Percentiles rank a stretch among this genome's conserved stretches.
Evolutionary conservation across 495 filamentous ascomycete genomes (phyloP).

Genomic region (Podospora didyma): DNA sequence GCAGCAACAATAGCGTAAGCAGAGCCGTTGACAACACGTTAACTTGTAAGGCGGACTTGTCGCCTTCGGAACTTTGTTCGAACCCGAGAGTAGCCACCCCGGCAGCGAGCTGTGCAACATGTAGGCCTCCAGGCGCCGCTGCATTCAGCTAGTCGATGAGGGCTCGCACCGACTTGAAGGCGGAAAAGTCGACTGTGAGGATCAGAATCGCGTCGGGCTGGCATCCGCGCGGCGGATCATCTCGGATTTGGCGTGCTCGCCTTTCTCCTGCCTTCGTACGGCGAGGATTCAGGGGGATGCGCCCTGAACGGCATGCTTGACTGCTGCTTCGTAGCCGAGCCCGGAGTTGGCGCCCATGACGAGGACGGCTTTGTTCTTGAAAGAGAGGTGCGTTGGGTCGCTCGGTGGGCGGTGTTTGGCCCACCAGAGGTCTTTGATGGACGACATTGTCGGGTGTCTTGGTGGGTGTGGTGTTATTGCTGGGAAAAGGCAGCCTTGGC

Average conservation of each 20-base stretch:
- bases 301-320: constrained; percentile 24
- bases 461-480: too few species aligned
- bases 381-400: not conserved
- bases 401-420: not conserved
- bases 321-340: constrained; percentile 43
- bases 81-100: constrained; percentile 27
- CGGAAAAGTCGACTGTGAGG: constrained; percentile 9
- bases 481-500: too few species aligned
- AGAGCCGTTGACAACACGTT: constrained; percentile 57
- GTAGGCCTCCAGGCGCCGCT: constrained; percentile 1
- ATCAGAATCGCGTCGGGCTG: constrained; percentile 6
- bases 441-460: too few species aligned
- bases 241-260: not conserved
- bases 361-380: constrained; percentile 30
- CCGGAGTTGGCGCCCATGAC: constrained; percentile 50
- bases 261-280: constrained; percentile 13
- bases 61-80: constrained; percentile 34
- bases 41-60: constrained; percentile 54
- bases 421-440: not conserved
- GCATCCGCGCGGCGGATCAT: not conserved
- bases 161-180: constrained; percentile 11
- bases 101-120: constrained; percentile 42
- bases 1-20: constrained; percentile 53
- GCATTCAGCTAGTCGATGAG: constrained; percentile 23
- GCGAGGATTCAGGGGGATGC: constrained; percentile 5